These are phyloP conservation scores for Tilletiopsis washingtonensis DNA, from an alignment of 1,284 basidiomycete genomes.

Conservation along the genomic window DNA sequence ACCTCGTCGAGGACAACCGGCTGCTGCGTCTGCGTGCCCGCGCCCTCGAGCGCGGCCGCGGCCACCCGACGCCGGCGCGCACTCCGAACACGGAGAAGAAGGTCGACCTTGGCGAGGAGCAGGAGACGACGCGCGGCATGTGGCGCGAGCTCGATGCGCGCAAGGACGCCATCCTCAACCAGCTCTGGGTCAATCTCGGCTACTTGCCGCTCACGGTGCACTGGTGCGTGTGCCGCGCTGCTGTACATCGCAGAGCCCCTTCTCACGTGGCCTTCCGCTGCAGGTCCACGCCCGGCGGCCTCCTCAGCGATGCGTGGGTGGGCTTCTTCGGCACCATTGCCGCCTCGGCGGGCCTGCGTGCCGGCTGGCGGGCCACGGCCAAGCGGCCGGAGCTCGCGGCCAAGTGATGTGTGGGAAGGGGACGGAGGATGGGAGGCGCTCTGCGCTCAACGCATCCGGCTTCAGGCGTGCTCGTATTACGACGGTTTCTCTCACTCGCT, in stretches of 20 bases:
- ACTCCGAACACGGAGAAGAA: slow-evolving; percentile 18
- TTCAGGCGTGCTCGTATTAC: no score
- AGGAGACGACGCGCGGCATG: slow-evolving; percentile 34
- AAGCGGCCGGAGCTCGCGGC: no score
- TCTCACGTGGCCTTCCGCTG: background rate
- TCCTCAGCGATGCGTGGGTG: slow-evolving; percentile 41
- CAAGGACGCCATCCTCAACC: slow-evolving; percentile 65
- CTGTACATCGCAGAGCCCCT: background rate
- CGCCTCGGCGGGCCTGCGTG: slow-evolving; percentile 30
- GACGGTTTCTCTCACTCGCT: no score
- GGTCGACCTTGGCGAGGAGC: slow-evolving; percentile 21
- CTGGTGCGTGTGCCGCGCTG: slow-evolving; percentile 55
- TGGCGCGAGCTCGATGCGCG: slow-evolving; percentile 48
- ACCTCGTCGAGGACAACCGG: slow-evolving; percentile 44
- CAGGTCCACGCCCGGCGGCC: slow-evolving; percentile 24
- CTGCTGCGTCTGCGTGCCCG: slow-evolving; percentile 39
- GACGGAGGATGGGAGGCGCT: no score
- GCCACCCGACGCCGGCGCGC: slow-evolving; percentile 31
- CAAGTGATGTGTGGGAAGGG: no score
- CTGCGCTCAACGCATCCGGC: no score
- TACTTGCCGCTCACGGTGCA: slow-evolving; percentile 74
- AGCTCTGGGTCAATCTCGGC: slow-evolving; percentile 64
- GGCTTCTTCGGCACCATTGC: slow-evolving; percentile 45
- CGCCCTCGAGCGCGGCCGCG: slow-evolving; percentile 39
- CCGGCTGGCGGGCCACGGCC: slow-evolving; percentile 37